Conservation (phyloP, 1,139 yeast species). For the Zygosaccharomyces sapae region DNA sequence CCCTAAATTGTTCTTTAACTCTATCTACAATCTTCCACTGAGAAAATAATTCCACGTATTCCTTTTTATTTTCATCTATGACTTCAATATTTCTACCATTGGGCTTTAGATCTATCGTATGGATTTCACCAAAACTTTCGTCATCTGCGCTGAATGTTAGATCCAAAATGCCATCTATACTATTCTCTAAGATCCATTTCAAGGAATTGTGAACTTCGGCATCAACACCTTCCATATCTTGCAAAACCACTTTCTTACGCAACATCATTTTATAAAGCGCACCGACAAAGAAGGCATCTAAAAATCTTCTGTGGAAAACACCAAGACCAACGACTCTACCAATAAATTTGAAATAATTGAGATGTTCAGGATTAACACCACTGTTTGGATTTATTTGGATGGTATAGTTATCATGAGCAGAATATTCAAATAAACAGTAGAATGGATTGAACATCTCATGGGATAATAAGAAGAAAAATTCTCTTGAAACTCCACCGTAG, state of each 20-base stretch:
- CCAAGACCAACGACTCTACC: conserved; percentile 98
- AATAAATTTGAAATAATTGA: conserved; percentile 94
- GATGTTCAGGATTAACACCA: conserved; percentile 96
- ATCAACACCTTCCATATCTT: conserved; percentile 98
- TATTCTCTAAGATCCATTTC: conserved; percentile 94
- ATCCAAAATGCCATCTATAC: conserved; percentile 80
- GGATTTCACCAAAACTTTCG: conserved; percentile 91
- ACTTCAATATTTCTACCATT: conserved; percentile 86
- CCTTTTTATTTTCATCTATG: conserved; percentile 89
- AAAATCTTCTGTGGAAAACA: conserved; percentile 94
- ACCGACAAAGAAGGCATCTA: conserved; percentile 97
- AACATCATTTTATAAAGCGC: conserved; percentile 98
- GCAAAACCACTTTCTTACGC: conserved; percentile 87
- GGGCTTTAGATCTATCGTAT: conserved; percentile 84
- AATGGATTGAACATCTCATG: conserved; percentile 99
- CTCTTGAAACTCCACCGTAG: conserved; percentile 98
- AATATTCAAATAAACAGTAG: conserved; percentile 92
- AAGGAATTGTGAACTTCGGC: conserved; percentile 92
- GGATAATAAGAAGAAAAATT: conserved; percentile 88
- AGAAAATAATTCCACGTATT: conserved; percentile 88
- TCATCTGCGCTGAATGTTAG: conserved; percentile 93
- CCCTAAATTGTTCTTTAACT: conserved; percentile 92
- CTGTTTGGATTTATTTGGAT: conserved; percentile 96
- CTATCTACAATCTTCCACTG: conserved; percentile 95
- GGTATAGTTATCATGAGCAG: conserved; percentile 96